A percentile compares a stretch with the other conserved stretches of the same genome.
Conservation (phyloP, 306 rosid genomes). For the Vigna hirtella region DNA sequence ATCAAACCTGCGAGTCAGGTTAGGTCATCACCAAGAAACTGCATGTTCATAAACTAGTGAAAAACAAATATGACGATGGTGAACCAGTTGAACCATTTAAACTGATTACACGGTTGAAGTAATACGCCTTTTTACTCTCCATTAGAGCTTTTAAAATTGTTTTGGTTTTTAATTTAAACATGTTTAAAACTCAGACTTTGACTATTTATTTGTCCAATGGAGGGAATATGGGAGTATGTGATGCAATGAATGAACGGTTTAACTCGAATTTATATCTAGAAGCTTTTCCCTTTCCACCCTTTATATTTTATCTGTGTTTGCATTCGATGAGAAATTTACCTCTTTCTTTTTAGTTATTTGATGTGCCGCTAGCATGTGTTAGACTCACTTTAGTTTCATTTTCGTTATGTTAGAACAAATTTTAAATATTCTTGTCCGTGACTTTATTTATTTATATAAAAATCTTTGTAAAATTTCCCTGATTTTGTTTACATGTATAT, state of each 20-base stretch:
- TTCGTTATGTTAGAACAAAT: not conserved
- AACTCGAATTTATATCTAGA: not conserved
- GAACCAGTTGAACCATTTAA: not conserved
- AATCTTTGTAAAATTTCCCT: not conserved
- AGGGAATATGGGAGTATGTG: not conserved
- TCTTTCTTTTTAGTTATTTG: not conserved
- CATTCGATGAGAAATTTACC: not conserved
- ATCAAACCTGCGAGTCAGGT: not conserved
- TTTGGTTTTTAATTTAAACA: not conserved
- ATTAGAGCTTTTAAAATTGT: not conserved
- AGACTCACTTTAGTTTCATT: not conserved
- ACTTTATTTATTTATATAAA: not conserved
- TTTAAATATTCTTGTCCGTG: conserved; percentile 12
- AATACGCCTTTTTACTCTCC: not conserved
- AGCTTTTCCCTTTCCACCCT: not conserved
- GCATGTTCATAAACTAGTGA: not conserved
- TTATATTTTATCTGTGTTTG: not conserved
- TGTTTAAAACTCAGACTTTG: not conserved
- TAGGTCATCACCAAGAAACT: not conserved
- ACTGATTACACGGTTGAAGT: not conserved
- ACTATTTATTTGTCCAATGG: not conserved
- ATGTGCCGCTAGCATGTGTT: not conserved
- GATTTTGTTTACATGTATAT: not conserved
- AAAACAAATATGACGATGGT: not conserved
- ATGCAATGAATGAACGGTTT: not conserved